A percentile compares a stretch with the other conserved stretches of the same genome.
Conservation (phyloP, 2,329 filamentous ascomycete genomes). For the Monosporascus cannonballus region DNA sequence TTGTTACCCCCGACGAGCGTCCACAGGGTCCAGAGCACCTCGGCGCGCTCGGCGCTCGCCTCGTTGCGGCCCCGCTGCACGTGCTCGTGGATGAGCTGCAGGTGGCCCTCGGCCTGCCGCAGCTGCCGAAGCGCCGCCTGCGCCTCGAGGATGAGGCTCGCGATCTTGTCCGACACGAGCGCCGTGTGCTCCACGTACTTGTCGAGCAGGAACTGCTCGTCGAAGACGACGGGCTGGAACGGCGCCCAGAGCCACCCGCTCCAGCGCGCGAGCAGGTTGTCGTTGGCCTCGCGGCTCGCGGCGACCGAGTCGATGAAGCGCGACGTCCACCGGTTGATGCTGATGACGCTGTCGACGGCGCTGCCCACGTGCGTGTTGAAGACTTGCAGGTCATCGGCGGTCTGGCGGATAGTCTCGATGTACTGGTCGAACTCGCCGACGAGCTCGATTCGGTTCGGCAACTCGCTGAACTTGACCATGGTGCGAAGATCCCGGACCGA, state of each 20-base stretch:
- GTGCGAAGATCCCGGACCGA: slow-evolving; percentile 69
- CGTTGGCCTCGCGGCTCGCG: slow-evolving; percentile 23
- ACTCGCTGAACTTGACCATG: slow-evolving; percentile 62
- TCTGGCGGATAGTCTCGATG: slow-evolving; percentile 60
- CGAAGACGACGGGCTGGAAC: slow-evolving; percentile 55
- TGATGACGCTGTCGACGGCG: slow-evolving; percentile 68
- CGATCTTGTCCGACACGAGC: slow-evolving; percentile 64
- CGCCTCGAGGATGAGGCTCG: slow-evolving; percentile 61
- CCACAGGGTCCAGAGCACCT: slow-evolving; percentile 66
- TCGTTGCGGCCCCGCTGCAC: slow-evolving; percentile 57
- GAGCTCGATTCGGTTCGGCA: slow-evolving; percentile 64
- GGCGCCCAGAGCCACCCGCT: slow-evolving; percentile 47
- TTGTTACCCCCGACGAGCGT: slow-evolving; percentile 67
- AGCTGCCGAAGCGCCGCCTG: slow-evolving; percentile 61
- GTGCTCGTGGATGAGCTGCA: slow-evolving; percentile 65
- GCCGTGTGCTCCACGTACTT: slow-evolving; percentile 70
- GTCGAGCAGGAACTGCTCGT: slow-evolving; percentile 59
- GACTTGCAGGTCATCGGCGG: slow-evolving; percentile 60
- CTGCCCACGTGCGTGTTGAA: slow-evolving; percentile 74
- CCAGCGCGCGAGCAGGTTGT: slow-evolving; percentile 31
- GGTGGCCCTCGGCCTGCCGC: slow-evolving; percentile 60
- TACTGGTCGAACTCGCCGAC: slow-evolving; percentile 72
- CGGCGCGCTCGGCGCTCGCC: slow-evolving; percentile 53
- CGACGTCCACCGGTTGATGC: slow-evolving; percentile 70
- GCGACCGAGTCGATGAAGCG: slow-evolving; percentile 60